These are phyloP conservation scores for Aphelidium insulamus DNA, from an alignment of 371 early-diverging fungal species.

Conservation along the genomic window DNA sequence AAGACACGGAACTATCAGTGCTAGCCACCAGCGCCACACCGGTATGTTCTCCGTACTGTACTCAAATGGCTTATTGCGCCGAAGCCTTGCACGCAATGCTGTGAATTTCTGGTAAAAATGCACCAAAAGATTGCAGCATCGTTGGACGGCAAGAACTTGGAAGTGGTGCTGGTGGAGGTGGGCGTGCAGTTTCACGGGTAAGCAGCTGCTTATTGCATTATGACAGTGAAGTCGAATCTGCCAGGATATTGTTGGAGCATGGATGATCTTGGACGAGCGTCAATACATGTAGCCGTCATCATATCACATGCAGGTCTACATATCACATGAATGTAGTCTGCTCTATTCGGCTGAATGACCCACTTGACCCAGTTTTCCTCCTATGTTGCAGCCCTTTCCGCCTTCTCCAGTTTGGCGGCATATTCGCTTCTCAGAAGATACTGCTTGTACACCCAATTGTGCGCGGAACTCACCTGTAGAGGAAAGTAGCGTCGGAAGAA, in stretches of 20 bases:
- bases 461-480: no score
- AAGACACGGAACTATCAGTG: conserved; percentile 53
- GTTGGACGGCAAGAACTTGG: conserved; percentile 57
- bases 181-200: conserved; percentile 58
- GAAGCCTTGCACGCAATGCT: conserved; percentile 40
- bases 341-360: no score
- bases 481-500: no score
- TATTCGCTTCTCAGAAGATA: no score
- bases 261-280: no score
- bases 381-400: no score
- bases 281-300: no score
- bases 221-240: conserved; percentile 1
- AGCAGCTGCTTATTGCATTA: conserved; percentile 5
- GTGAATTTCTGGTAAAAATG: conserved; percentile 38
- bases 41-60: conserved; percentile 19
- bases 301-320: no score
- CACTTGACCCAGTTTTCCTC: no score
- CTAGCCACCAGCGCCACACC: conserved; percentile 40
- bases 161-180: conserved; percentile 45
- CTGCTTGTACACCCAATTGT: no score
- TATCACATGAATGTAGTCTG: no score
- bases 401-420: no score
- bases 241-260: conserved; percentile 67
- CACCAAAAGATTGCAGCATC: conserved; percentile 25
- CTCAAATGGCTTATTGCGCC: not conserved